A percentile compares a stretch with the other conserved stretches of the same genome.
These are phyloP conservation scores for Kwoniella bestiolae DNA, from an alignment of 768 basidiomycete species.

Conservation along the genomic window DNA sequence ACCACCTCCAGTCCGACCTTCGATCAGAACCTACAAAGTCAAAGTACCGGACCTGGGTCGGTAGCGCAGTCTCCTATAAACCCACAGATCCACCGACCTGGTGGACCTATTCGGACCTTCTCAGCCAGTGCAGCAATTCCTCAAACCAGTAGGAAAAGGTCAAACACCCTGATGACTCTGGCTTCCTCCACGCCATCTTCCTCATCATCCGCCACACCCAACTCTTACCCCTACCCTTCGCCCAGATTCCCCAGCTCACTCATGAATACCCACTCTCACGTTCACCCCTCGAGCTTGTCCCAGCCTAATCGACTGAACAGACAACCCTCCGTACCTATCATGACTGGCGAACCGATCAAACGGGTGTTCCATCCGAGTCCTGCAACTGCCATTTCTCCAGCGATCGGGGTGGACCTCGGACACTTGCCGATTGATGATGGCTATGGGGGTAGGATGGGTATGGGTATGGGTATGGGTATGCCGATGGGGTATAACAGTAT, in stretches of 20 bases:
- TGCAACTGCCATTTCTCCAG: slow-evolving; percentile 16
- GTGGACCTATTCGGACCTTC: slow-evolving; percentile 22
- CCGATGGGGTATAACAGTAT: slow-evolving; percentile 14
- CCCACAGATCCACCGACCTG: slow-evolving; percentile 14
- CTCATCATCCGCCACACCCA: slow-evolving; percentile 7
- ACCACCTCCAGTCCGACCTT: slow-evolving; percentile 16
- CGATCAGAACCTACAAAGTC: slow-evolving; percentile 2
- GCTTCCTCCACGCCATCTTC: neutral
- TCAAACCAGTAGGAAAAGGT: slow-evolving; percentile 8
- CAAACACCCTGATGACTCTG: slow-evolving; percentile 16
- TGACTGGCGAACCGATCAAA: slow-evolving; percentile 6
- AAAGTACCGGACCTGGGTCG: neutral
- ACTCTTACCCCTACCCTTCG: slow-evolving; percentile 21
- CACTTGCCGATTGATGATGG: slow-evolving; percentile 4
- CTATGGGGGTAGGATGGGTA: neutral
- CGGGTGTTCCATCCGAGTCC: slow-evolving; percentile 24
- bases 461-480: slow-evolving; percentile 3
- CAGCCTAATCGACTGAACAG: slow-evolving; percentile 6
- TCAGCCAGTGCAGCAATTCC: slow-evolving; percentile 20
- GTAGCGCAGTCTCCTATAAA: neutral
- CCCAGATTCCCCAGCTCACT: slow-evolving; percentile 10
- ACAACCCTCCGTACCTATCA: slow-evolving; percentile 12
- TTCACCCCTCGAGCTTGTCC: neutral
- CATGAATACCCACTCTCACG: slow-evolving; percentile 8
- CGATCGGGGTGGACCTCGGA: slow-evolving; percentile 3